These are phyloP conservation scores for Pseudogymnoascus sp. DNA, from an alignment of 2,329 filamentous ascomycete genomes.

Conservation along the genomic window DNA sequence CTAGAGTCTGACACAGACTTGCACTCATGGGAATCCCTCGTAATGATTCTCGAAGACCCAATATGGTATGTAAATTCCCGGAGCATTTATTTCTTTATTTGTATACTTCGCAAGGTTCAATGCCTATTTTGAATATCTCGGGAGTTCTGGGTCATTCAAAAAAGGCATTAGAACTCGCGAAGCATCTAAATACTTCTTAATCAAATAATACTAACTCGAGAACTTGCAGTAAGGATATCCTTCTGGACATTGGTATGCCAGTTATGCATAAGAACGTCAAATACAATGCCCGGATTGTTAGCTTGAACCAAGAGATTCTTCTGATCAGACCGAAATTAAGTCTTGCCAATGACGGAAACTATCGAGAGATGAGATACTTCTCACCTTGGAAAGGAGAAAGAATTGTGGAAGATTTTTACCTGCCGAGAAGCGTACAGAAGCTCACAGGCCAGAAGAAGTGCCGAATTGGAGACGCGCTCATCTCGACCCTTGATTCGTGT, in stretches of 20 bases:
- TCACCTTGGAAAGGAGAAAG: conserved; percentile 50
- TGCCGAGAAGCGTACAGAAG: conserved; percentile 50
- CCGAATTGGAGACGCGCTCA: conserved; percentile 51
- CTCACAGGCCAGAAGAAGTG: conserved; percentile 42
- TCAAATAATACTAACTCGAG: background rate
- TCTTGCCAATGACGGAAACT: conserved; percentile 63
- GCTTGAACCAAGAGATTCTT: conserved; percentile 57
- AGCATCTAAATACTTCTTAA: background rate
- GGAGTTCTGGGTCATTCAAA: no score
- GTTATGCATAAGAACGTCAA: conserved; percentile 52
- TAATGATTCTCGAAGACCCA: conserved; percentile 49
- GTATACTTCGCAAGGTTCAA: no score
- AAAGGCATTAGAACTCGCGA: no score
- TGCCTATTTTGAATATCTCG: no score
- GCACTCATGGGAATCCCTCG: conserved; percentile 55
- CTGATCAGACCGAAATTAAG: conserved; percentile 64
- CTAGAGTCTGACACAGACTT: conserved; percentile 40
- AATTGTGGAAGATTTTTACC: conserved; percentile 54
- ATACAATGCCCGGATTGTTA: conserved; percentile 59
- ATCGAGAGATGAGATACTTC: conserved; percentile 54
- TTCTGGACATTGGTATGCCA: conserved; percentile 55
- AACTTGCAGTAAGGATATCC: conserved; percentile 48
- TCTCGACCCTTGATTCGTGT: conserved; percentile 49
- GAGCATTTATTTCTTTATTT: no score
- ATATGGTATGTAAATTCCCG: conserved; percentile 21